Conservation (phyloP, 257 asterid genomes). For the Capsicum chinense region DNA sequence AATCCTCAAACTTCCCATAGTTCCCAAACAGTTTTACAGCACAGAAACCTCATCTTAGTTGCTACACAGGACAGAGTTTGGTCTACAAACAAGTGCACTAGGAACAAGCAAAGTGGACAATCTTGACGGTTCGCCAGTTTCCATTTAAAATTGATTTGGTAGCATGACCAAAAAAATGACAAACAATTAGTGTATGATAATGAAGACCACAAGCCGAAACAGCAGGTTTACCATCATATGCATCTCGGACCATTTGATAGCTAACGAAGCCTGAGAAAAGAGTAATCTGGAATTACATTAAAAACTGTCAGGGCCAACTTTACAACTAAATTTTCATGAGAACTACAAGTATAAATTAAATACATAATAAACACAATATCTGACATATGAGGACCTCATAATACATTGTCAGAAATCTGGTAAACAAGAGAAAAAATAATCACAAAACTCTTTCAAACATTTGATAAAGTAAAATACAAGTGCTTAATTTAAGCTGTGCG, state of each 20-base stretch:
- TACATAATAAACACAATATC: constrained; percentile 9
- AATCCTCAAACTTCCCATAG: constrained; percentile 14
- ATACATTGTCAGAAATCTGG: not conserved
- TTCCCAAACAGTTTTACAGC: not conserved
- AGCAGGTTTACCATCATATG: constrained; percentile 78
- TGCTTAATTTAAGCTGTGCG: not conserved
- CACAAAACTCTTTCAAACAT: not conserved
- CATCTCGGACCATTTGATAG: constrained; percentile 99
- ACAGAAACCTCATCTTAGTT: not conserved
- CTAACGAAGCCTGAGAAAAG: constrained; percentile 96
- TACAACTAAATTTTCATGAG: constrained; percentile 1
- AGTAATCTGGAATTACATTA: constrained; percentile 65
- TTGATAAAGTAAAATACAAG: constrained; percentile 9
- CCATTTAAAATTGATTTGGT: constrained; percentile 7
- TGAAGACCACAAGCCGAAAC: constrained; percentile 18
- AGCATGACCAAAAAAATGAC: not conserved
- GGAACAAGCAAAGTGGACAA: constrained; percentile 23
- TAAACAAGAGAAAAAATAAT: not conserved
- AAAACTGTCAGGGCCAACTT: constrained; percentile 33
- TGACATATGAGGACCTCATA: constrained; percentile 13
- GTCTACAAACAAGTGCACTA: constrained; percentile 13
- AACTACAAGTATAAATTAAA: not conserved
- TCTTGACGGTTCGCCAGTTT: constrained; percentile 13
- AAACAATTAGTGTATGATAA: not conserved
- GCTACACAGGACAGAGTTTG: not conserved